Evolutionary conservation across 73 alveolate species (phyloP).

Genomic region (Durusdinium trenchii): DNA sequence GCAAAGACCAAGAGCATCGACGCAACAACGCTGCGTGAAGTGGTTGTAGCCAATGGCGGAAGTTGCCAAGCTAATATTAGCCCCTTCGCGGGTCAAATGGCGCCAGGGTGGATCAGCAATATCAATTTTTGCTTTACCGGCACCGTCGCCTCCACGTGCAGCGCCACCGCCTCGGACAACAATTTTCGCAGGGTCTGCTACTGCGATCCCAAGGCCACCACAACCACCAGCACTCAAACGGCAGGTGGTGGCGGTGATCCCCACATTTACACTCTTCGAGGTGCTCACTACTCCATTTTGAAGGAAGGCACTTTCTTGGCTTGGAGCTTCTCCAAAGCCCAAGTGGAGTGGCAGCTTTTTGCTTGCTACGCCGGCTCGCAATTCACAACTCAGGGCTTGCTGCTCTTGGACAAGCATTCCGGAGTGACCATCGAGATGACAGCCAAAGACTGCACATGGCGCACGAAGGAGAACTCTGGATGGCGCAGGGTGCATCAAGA

Average conservation of each 20-base stretch:
- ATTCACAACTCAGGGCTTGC: conserved; percentile 46
- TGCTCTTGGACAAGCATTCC: conserved; percentile 22
- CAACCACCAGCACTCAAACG: no score
- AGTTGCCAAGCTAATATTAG: no score
- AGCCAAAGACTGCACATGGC: conserved; percentile 44
- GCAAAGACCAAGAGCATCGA: no score
- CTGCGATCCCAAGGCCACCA: no score
- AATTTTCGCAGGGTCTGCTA: background rate
- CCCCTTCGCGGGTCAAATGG: no score
- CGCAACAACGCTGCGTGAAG: no score
- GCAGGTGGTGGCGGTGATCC: background rate
- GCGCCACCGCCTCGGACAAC: no score
- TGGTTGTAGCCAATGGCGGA: no score
- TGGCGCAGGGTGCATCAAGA: conserved; percentile 40
- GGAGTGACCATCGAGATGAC: conserved; percentile 37
- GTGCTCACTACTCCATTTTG: conserved; percentile 25
- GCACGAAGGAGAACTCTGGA: background rate
- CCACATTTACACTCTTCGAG: conserved; percentile 26
- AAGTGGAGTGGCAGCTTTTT: conserved; percentile 34
- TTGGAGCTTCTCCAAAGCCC: conserved; percentile 36
- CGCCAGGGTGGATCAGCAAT: no score
- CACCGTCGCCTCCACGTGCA: no score
- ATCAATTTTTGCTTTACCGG: no score
- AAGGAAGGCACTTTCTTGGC: conserved; percentile 49
- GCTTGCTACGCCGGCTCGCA: conserved; percentile 26